phyloP scores from a whole-genome alignment of 805 yeast species.

The Ogataea haglerorum region DNA sequence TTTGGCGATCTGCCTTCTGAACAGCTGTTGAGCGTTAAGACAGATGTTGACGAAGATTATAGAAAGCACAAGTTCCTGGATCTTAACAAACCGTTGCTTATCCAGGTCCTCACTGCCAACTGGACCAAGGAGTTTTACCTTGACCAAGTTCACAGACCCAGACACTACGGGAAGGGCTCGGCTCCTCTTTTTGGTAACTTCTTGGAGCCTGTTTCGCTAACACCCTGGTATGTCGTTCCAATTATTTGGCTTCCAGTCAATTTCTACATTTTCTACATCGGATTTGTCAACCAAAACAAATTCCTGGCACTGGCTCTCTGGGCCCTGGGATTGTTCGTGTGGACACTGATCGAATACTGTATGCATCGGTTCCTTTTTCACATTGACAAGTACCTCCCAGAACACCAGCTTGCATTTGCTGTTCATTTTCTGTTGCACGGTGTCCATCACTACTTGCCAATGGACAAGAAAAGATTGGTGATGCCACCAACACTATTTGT shows the following conservation, averaged over 20 bases:
- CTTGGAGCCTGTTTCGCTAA: conserved; percentile 83
- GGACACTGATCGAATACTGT: conserved; percentile 89
- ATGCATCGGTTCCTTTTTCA: conserved; percentile 93
- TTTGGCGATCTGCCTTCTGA: conserved; percentile 69
- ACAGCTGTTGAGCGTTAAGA: conserved; percentile 68
- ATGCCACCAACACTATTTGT: conserved; percentile 92
- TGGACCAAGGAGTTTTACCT: conserved; percentile 87
- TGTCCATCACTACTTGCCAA: conserved; percentile 94
- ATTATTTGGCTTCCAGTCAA: conserved; percentile 82
- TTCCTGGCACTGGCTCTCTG: conserved; percentile 55
- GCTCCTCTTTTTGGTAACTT: conserved; percentile 95
- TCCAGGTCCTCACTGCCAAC: conserved; percentile 72
- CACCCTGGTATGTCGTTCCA: conserved; percentile 96
- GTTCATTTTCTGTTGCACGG: conserved; percentile 92
- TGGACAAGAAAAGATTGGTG: conserved; percentile 90
- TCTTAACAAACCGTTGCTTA: conserved; percentile 71
- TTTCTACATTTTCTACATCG: conserved; percentile 56
- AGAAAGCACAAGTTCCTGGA: conserved; percentile 83
- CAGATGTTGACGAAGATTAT: conserved; percentile 72
- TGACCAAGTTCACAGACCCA: conserved; percentile 95
- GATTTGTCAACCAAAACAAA: conserved; percentile 47
- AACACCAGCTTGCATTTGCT: conserved; percentile 67
- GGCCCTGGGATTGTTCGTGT: conserved; percentile 77
- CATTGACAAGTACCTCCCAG: conserved; percentile 82
- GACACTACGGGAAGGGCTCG: conserved; percentile 96